Conservation (phyloP, 2,329 filamentous ascomycete genomes). For the Pyricularia grisea region DNA sequence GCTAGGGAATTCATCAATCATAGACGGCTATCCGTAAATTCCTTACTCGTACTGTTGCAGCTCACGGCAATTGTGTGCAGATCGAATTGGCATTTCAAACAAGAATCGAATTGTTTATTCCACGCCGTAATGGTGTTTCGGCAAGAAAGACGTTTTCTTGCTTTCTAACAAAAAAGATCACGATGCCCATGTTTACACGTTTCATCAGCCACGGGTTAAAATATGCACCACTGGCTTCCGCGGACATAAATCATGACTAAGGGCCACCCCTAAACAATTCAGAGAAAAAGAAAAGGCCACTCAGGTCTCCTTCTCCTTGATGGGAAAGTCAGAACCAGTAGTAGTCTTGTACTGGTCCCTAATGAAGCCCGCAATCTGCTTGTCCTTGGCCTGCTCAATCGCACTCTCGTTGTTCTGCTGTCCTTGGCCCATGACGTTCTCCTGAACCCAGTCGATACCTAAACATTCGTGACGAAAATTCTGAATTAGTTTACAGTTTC, state of each 20-base stretch:
- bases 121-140: background rate
- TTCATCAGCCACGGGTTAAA: background rate
- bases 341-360: constrained; percentile 58
- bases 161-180: background rate
- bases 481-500: background rate
- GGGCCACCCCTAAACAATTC: too few species aligned
- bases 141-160: background rate
- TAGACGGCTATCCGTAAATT: background rate
- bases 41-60: background rate
- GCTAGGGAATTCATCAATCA: too few species aligned
- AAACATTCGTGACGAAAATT: background rate
- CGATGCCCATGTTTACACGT: background rate
- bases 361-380: constrained; percentile 66
- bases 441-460: constrained; percentile 72
- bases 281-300: background rate
- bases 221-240: background rate
- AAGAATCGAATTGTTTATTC: background rate
- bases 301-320: constrained; percentile 55
- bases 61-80: background rate
- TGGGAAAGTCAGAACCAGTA: constrained; percentile 59
- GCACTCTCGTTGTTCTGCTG: constrained; percentile 64
- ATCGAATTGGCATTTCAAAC: background rate
- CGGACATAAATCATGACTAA: background rate
- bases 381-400: constrained; percentile 75
- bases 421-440: constrained; percentile 62